Percentiles rank a stretch among this genome's conserved stretches.
Conservation (phyloP, 495 filamentous ascomycete species). For the Penicillium waksmanii region DNA sequence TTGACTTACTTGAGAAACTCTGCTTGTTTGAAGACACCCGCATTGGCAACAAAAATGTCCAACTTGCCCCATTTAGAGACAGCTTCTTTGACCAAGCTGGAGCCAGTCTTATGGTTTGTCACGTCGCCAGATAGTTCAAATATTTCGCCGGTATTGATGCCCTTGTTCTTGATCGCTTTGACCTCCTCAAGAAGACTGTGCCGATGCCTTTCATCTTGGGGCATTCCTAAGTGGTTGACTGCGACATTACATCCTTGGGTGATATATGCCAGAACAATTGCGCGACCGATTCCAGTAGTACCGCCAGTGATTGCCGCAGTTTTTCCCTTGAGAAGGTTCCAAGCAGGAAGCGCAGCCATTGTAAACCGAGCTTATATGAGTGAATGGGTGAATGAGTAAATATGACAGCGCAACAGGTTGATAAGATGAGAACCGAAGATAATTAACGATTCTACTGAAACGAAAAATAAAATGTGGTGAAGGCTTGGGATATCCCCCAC, state of each 20-base stretch:
- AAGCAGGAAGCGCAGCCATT: slow-evolving; percentile 27
- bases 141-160: slow-evolving; percentile 55
- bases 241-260: slow-evolving; percentile 64
- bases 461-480: not conserved
- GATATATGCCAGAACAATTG: slow-evolving; percentile 65
- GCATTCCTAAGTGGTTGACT: slow-evolving; percentile 66
- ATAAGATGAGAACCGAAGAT: not conserved
- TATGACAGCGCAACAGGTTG: not conserved
- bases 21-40: slow-evolving; percentile 79
- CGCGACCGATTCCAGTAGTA: slow-evolving; percentile 72
- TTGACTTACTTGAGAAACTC: slow-evolving; percentile 65
- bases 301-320: slow-evolving; percentile 72
- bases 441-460: not conserved
- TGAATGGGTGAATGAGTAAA: not conserved
- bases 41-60: slow-evolving; percentile 81
- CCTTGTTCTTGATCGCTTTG: slow-evolving; percentile 38
- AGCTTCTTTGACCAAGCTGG: slow-evolving; percentile 53
- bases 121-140: slow-evolving; percentile 65
- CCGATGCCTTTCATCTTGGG: slow-evolving; percentile 50
- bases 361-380: not conserved
- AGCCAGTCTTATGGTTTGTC: slow-evolving; percentile 57
- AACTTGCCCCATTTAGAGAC: slow-evolving; percentile 59
- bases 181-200: slow-evolving; percentile 51
- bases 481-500: not conserved
- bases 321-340: slow-evolving; percentile 56